Evolutionary conservation across 2,329 filamentous ascomycete species (phyloP).

Genomic region (Cladosporium austrohemisphaericum): DNA sequence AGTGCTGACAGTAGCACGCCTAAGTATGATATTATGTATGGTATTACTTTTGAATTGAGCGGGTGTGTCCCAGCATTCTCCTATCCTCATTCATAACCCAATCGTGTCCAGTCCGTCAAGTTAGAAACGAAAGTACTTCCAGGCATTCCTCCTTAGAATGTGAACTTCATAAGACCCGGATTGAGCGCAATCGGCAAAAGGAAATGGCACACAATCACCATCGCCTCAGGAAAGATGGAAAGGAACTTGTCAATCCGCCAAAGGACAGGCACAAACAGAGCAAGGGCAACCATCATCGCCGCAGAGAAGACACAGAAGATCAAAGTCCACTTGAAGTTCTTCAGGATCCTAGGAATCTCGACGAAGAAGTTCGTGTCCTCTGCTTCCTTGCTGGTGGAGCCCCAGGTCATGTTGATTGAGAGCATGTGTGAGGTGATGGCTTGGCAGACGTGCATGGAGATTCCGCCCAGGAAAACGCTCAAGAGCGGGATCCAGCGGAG

Average conservation of each 20-base stretch:
- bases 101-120: too few relatives aligned
- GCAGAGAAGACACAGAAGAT: constrained; percentile 46
- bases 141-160: too few relatives aligned
- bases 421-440: constrained; percentile 40
- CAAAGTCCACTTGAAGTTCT: constrained; percentile 55
- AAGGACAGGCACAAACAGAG: constrained; percentile 44
- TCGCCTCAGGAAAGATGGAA: constrained; percentile 57
- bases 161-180: constrained; percentile 62
- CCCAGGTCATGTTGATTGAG: constrained; percentile 46
- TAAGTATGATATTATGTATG: too few relatives aligned
- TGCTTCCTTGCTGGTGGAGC: constrained; percentile 57
- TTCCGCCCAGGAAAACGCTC: constrained; percentile 39
- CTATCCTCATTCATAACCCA: too few relatives aligned
- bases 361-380: constrained; percentile 55
- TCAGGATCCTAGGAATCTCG: constrained; percentile 54
- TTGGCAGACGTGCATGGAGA: constrained; percentile 39
- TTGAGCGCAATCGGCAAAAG: constrained; percentile 58
- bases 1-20: too few relatives aligned
- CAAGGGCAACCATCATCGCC: constrained; percentile 49
- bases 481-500: constrained; percentile 63
- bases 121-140: too few relatives aligned
- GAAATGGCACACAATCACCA: constrained; percentile 54
- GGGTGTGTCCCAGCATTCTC: too few relatives aligned
- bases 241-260: constrained; percentile 59
- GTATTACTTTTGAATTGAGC: too few relatives aligned